phyloP scores from a whole-genome alignment of 345 rosid genomes.

The Draba incana region DNA sequence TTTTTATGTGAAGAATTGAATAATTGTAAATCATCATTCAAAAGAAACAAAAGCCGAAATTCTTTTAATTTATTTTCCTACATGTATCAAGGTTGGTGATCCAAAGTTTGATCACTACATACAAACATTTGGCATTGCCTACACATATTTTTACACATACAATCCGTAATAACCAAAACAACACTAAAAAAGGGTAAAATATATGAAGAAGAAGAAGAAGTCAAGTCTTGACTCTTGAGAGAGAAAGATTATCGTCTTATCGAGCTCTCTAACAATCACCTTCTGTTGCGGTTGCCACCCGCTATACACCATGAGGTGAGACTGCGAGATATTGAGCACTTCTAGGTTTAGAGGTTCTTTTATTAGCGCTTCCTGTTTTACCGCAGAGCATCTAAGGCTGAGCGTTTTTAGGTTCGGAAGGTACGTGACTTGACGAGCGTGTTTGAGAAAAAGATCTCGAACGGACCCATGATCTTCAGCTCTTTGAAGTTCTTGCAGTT shows the following conservation, averaged over 20 bases:
- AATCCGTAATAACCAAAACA: conserved; percentile 19
- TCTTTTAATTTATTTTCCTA: conserved; percentile 23
- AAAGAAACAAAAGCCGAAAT: neutral
- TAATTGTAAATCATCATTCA: too few relatives aligned
- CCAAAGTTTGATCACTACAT: conserved; percentile 24
- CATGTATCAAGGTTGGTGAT: conserved; percentile 27
- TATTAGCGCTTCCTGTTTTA: conserved; percentile 61
- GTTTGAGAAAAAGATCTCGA: conserved; percentile 55
- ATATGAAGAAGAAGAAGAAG: neutral
- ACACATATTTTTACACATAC: conserved; percentile 29
- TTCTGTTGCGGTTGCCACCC: conserved; percentile 47
- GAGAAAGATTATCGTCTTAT: conserved; percentile 48
- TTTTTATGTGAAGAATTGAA: too few relatives aligned
- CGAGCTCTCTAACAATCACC: conserved; percentile 54
- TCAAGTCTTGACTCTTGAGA: neutral
- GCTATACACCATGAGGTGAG: conserved; percentile 55
- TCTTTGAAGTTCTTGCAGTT: conserved; percentile 56
- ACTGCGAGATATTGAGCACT: conserved; percentile 84
- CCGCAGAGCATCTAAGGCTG: conserved; percentile 72
- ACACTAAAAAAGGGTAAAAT: conserved; percentile 5
- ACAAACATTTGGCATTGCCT: conserved; percentile 36
- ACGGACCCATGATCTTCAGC: conserved; percentile 86
- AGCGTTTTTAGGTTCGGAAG: conserved; percentile 61
- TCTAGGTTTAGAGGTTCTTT: conserved; percentile 55
- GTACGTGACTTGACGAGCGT: conserved; percentile 41